phyloP scores from a whole-genome alignment of 106 monocot genomes.

The Dactylorhiza incarnata region DNA sequence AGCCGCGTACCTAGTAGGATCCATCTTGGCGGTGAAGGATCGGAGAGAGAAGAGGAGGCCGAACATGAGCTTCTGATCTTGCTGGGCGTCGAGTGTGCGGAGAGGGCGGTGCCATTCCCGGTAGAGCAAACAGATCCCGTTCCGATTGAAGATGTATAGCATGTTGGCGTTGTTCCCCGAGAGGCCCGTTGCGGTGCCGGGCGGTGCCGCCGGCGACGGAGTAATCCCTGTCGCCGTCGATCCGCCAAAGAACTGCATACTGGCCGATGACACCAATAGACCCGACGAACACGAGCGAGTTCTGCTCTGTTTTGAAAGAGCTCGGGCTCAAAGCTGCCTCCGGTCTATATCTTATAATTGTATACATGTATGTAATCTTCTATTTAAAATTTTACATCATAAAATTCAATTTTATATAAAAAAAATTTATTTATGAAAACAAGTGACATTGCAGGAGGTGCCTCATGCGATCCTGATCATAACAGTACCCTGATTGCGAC shows the following conservation, averaged over 20 bases:
- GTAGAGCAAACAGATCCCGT: conserved; percentile 75
- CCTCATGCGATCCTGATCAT: too few relatives aligned
- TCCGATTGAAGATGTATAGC: conserved; percentile 93
- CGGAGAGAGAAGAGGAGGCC: conserved; percentile 97
- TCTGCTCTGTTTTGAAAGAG: too few relatives aligned
- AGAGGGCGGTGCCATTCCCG: conserved; percentile 94
- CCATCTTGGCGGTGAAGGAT: conserved; percentile 98
- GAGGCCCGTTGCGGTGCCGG: conserved; percentile 49
- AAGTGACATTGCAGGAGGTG: too few relatives aligned
- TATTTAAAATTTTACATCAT: too few relatives aligned
- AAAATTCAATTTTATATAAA: too few relatives aligned
- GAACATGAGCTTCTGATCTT: conserved; percentile 99
- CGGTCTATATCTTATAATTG: too few relatives aligned
- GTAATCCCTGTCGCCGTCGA: conserved; percentile 34
- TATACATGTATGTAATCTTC: too few relatives aligned
- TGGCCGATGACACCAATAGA: neutral
- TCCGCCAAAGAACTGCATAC: conserved; percentile 89
- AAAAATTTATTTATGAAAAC: too few relatives aligned
- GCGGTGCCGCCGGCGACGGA: conserved; percentile 59
- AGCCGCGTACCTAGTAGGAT: conserved; percentile 55
- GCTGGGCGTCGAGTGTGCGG: conserved; percentile 64
- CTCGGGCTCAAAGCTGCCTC: too few relatives aligned
- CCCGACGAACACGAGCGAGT: too few relatives aligned
- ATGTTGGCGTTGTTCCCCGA: conserved; percentile 71
- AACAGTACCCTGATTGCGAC: too few relatives aligned